Conservation (phyloP, 768 basidiomycete species). For the Lactifluus hygrophoroides region DNA sequence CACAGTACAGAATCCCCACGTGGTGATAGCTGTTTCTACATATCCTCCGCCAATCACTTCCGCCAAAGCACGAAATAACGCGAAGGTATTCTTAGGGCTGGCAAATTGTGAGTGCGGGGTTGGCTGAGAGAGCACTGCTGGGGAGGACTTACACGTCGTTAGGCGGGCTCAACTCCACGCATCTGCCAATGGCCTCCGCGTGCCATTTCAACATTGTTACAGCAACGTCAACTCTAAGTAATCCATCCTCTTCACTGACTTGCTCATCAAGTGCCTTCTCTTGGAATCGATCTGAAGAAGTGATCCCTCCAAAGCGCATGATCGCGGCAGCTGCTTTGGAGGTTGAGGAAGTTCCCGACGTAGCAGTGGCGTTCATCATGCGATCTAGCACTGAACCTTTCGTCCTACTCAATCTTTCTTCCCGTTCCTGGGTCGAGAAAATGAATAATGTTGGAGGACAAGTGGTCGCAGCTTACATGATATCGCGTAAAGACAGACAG, state of each 20-base stretch:
- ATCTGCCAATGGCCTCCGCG: constrained; percentile 91
- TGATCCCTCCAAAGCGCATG: constrained; percentile 83
- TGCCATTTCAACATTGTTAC: constrained; percentile 97
- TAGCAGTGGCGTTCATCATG: constrained; percentile 73
- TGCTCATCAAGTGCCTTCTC: constrained; percentile 60
- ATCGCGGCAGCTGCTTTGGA: constrained; percentile 81
- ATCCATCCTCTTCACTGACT: constrained; percentile 72
- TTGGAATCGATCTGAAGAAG: constrained; percentile 36
- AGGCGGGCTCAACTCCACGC: constrained; percentile 76
- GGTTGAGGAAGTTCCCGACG: constrained; percentile 51
- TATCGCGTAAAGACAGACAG: constrained; percentile 74
- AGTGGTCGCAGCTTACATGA: constrained; percentile 51
- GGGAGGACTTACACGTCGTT: constrained; percentile 68
- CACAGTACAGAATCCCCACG: constrained; percentile 43
- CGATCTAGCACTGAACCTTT: constrained; percentile 84
- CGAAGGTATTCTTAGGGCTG: constrained; percentile 85
- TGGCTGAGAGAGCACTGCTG: background rate
- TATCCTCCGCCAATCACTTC: constrained; percentile 80
- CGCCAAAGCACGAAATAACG: constrained; percentile 73
- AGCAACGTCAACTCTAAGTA: constrained; percentile 63
- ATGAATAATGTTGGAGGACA: background rate
- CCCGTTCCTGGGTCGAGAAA: constrained; percentile 30
- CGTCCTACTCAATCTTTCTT: constrained; percentile 43
- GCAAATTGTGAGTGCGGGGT: background rate
- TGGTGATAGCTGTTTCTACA: constrained; percentile 86